Base-by-base conservation (phyloP, 108 stramenopile species). In the Nitzschia sp. region DNA sequence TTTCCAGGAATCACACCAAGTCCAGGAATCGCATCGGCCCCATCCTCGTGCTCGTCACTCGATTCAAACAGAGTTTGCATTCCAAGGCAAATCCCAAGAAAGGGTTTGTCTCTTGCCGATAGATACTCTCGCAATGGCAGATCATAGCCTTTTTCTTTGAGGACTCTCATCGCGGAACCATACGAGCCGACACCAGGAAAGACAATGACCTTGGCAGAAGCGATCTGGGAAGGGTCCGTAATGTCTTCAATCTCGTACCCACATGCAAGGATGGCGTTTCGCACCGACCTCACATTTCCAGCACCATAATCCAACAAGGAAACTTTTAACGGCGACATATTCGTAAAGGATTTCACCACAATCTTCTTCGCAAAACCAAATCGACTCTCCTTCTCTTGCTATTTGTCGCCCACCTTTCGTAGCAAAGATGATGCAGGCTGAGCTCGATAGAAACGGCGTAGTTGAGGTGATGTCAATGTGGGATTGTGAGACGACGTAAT, bases 291-390 rank as follows among this genome's bases (percentile, higher is more conserved):
- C 53, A 99, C 97, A 79, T 99, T 99, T 26, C 98, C 98, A 4
- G 98, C 98, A 27, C 98, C 98, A 75, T 99, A 99, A 78, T 99
- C 98, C 35, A 99, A 86, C 45, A 98, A 76, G 48, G 95, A 93
- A 27, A 96, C 88, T 47, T 86, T 87, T 59, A 89, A 76, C 18
- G 78, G 64, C n/a, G 76, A 45, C 82, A 82, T 82, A 54, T 5
- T 70, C 24, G 19, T 5, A 29, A 29, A 5, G n/a, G n/a, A n/a
- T n/a, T n/a, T n/a, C n/a, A n/a, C n/a, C n/a, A n/a, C n/a, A n/a
- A n/a, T n/a, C n/a, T n/a, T n/a, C n/a, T n/a, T n/a, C n/a, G n/a
- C n/a, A n/a, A n/a, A n/a, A n/a, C n/a, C n/a, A n/a, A n/a, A n/a
- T n/a, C n/a, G n/a, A n/a, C n/a, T n/a, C n/a, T n/a, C n/a, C n/a